Conservation (phyloP, 495 filamentous ascomycete species). For the Lasiosphaeria hispida region DNA sequence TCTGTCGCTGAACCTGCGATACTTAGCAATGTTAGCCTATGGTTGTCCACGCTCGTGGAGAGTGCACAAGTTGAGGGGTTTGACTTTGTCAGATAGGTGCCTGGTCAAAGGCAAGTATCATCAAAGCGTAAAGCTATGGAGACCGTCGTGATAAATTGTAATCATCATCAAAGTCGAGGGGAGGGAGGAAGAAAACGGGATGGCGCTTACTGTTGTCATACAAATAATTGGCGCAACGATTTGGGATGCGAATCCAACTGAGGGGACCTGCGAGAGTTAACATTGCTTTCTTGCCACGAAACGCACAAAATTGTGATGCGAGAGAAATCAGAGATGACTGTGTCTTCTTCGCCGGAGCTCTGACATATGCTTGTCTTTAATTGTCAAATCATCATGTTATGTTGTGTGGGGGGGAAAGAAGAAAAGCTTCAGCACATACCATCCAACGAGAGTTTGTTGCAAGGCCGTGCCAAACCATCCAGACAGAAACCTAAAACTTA, state of each 20-base stretch:
- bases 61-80: slow-evolving; percentile 1
- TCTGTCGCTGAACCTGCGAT: neutral
- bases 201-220: slow-evolving; percentile 18
- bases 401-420: neutral
- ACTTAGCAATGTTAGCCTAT: slow-evolving; percentile 21
- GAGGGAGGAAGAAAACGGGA: slow-evolving; percentile 7
- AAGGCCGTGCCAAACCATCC: neutral
- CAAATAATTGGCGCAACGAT: neutral
- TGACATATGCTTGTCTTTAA: slow-evolving; percentile 87
- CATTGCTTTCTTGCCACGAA: neutral
- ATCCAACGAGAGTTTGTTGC: neutral
- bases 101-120: slow-evolving; percentile 89
- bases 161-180: slow-evolving; percentile 59
- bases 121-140: slow-evolving; percentile 88
- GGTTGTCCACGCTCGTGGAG: neutral
- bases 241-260: neutral
- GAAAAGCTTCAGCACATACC: slow-evolving; percentile 19
- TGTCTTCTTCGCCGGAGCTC: slow-evolving; percentile 69
- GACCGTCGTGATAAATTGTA: slow-evolving; percentile 87
- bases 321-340: slow-evolving; percentile 42
- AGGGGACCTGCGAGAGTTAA: slow-evolving; percentile 23
- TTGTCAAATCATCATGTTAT: slow-evolving; percentile 62
- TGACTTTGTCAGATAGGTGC: slow-evolving; percentile 61
- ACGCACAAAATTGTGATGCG: slow-evolving; percentile 17
- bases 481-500: neutral